These are phyloP conservation scores for Pestalotiopsis sp. DNA, from an alignment of 2,329 filamentous ascomycete genomes.

Conservation along the genomic window DNA sequence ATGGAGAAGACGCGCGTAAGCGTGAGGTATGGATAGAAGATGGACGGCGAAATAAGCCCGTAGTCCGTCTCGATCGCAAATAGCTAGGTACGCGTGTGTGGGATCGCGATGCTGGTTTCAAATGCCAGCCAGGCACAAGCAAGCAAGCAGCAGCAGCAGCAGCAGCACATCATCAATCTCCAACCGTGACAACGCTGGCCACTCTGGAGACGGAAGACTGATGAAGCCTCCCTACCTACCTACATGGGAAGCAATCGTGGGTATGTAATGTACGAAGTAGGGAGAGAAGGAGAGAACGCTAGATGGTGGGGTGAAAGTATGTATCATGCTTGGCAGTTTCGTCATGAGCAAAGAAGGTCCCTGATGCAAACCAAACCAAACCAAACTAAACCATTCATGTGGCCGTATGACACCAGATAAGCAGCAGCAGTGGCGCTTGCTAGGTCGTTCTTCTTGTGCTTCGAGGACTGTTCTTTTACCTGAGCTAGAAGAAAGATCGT, in stretches of 20 bases:
- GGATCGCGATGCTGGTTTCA: background rate
- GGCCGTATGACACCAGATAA: background rate
- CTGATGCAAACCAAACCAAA: background rate
- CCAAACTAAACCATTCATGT: background rate
- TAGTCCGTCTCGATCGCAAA: too few species aligned
- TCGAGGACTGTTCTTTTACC: background rate
- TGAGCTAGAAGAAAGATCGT: background rate
- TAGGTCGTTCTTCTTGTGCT: background rate
- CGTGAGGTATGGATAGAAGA: background rate
- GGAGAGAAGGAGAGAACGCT: background rate
- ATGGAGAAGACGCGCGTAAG: background rate
- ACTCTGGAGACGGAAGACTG: background rate
- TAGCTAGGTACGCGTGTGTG: too few species aligned
- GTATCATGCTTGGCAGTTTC: constrained; percentile 1
- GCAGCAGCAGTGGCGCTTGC: background rate
- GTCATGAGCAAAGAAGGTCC: background rate
- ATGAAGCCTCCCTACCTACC: too few species aligned
- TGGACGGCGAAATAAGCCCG: background rate
- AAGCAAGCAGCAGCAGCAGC: background rate
- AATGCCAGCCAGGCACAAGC: background rate
- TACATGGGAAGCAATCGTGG: too few species aligned
- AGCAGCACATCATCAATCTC: background rate
- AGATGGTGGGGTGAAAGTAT: background rate
- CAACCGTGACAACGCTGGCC: background rate
- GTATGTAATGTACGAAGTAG: background rate